Conservation (phyloP, 352 stramenopile species). For the Thalassiosira pacifica region DNA sequence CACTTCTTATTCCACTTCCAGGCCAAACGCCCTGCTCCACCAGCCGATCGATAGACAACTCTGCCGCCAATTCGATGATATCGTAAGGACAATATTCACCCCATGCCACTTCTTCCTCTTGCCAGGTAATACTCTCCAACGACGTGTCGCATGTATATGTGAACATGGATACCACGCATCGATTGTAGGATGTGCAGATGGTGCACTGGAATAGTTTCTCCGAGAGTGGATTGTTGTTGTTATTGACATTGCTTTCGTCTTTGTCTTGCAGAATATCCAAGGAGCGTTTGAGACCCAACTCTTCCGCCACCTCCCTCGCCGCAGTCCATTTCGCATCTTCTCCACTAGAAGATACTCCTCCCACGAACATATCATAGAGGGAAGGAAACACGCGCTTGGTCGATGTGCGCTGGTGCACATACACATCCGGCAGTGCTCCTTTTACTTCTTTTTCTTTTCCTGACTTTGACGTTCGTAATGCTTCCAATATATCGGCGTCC, state of each 20-base stretch:
- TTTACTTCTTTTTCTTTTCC: too few species aligned
- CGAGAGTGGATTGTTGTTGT: constrained; percentile 43
- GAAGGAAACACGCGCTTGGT: constrained; percentile 85
- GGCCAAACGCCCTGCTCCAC: constrained; percentile 58
- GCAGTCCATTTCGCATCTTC: constrained; percentile 73
- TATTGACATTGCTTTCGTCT: not conserved
- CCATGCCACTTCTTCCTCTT: constrained; percentile 85
- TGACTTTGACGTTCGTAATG: too few species aligned
- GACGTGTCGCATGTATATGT: constrained; percentile 70
- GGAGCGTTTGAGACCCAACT: constrained; percentile 71
- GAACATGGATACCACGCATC: constrained; percentile 83
- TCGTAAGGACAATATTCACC: constrained; percentile 78
- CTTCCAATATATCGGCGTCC: constrained; percentile 43
- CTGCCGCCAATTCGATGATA: constrained; percentile 56
- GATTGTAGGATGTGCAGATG: constrained; percentile 84
- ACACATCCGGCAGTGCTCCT: constrained; percentile 67
- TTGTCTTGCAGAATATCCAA: constrained; percentile 38
- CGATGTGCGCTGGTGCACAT: constrained; percentile 72
- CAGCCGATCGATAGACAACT: constrained; percentile 67
- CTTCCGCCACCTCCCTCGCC: constrained; percentile 78
- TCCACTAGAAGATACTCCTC: constrained; percentile 70
- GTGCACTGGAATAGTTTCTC: constrained; percentile 72
- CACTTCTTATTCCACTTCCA: too few species aligned
- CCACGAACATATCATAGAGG: constrained; percentile 87
- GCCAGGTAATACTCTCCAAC: constrained; percentile 69